These are phyloP conservation scores for Clonostachys chloroleuca DNA, from an alignment of 2,329 filamentous ascomycete genomes.

Conservation along the genomic window DNA sequence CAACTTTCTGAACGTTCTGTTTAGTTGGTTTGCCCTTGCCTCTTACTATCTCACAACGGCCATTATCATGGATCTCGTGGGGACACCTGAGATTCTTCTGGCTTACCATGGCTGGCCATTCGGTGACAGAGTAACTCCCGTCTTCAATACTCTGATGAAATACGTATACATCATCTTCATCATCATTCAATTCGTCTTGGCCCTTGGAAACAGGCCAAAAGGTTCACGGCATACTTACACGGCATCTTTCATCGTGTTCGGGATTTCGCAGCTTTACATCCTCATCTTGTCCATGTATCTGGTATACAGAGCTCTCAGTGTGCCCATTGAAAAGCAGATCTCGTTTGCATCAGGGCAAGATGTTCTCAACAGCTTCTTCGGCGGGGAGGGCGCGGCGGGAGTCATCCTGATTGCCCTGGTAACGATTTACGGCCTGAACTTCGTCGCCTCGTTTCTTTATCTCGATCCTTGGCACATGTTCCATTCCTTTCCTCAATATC, in stretches of 20 bases:
- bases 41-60: slow-evolving; percentile 96
- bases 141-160: slow-evolving; percentile 81
- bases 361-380: slow-evolving; percentile 75
- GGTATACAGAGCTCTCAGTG: slow-evolving; percentile 70
- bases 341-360: slow-evolving; percentile 52
- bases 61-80: slow-evolving; percentile 91
- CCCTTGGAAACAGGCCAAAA: slow-evolving; percentile 88
- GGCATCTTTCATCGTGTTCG: slow-evolving; percentile 77
- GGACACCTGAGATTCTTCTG: slow-evolving; percentile 48
- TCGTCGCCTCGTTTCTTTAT: slow-evolving; percentile 88
- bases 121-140: slow-evolving; percentile 72
- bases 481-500: slow-evolving; percentile 84
- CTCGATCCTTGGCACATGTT: slow-evolving; percentile 98
- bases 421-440: slow-evolving; percentile 90
- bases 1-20: slow-evolving; percentile 77
- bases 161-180: slow-evolving; percentile 85
- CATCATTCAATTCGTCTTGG: slow-evolving; percentile 85
- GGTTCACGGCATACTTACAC: slow-evolving; percentile 85
- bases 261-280: slow-evolving; percentile 78
- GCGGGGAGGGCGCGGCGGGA: slow-evolving; percentile 63
- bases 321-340: slow-evolving; percentile 46
- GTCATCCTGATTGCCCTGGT: slow-evolving; percentile 86
- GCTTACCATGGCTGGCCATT: slow-evolving; percentile 73
- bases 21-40: slow-evolving; percentile 79
- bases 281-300: slow-evolving; percentile 80